Base-by-base conservation (phyloP, 306 rosid species). In the Corylus americana region DNA sequence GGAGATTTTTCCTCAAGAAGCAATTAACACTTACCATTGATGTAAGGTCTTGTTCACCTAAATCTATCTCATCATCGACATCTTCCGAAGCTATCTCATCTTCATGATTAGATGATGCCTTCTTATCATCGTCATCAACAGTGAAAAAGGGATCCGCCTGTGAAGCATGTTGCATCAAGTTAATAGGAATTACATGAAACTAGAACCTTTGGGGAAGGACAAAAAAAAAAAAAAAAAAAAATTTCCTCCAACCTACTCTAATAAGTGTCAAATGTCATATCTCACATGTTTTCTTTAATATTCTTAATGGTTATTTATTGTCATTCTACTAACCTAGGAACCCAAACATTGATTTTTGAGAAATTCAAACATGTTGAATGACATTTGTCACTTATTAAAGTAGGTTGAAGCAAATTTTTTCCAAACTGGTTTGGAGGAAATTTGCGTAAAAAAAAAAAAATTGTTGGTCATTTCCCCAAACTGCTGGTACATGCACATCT, bases 141-240 rank as follows among this genome's bases (percentile, higher is more conserved):
- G 76, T 85, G 82, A 81, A 72, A 73, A 73, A 87, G 70, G 90
- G 90, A 82, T 87, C 85, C 77, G 85, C 90, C 94, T 92, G 92
- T 53, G 25, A 78, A 85, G 77, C 82, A 83, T 84, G 54, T 31
- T 77, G 17, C 70, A 59, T 37, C 77, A 44, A 71, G 44, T 67
- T 54, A 79, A 80, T 62, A 71, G 77, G 80, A 4, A 73, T 11
- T 64, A 69, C 70, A 80, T 44, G 3, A 48, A 20, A 44, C 20
- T 63, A 22, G 55, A 68, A 53, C 11, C 53, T 20, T 29, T 78
- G 27, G 54, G 31, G 0, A 2, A 2, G 31, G 31, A n/a, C n/a
- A n/a, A 22, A 22, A 29, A 1, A 31, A 1, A 31, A 31, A 31
- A 1, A 1, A 0, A 0, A 2, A 2, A 2, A 0, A 31, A 31